phyloP scores from a whole-genome alignment of 352 stramenopile genomes.

The Phytophthora vignae region DNA sequence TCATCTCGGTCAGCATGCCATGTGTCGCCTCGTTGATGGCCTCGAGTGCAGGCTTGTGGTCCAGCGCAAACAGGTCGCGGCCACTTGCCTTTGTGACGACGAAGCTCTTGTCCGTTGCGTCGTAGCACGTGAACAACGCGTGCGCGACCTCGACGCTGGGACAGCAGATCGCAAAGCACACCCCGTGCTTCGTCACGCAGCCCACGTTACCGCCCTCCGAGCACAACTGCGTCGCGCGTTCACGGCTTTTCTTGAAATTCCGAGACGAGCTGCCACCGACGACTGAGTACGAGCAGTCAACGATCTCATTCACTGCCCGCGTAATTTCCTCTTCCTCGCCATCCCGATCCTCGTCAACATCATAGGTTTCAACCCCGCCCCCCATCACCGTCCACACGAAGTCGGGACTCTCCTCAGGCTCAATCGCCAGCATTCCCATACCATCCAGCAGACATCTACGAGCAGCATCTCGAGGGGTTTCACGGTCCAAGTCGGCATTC shows the following conservation, averaged over 20 bases:
- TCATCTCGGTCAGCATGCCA: slow-evolving; percentile 76
- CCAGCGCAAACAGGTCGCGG: slow-evolving; percentile 65
- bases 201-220: slow-evolving; percentile 69
- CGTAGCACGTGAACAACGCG: slow-evolving; percentile 87
- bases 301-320: slow-evolving; percentile 71
- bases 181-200: slow-evolving; percentile 74
- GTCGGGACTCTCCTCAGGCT: slow-evolving; percentile 77
- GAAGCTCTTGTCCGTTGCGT: slow-evolving; percentile 74
- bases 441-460: slow-evolving; percentile 68
- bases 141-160: slow-evolving; percentile 83
- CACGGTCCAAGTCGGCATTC: slow-evolving; percentile 66
- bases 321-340: slow-evolving; percentile 76
- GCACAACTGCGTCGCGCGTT: slow-evolving; percentile 72
- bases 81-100: slow-evolving; percentile 70
- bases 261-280: slow-evolving; percentile 66
- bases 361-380: slow-evolving; percentile 46
- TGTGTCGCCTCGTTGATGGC: slow-evolving; percentile 81
- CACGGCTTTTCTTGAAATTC: slow-evolving; percentile 28
- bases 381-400: slow-evolving; percentile 79
- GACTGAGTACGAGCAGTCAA: slow-evolving; percentile 77
- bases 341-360: slow-evolving; percentile 53
- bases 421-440: slow-evolving; percentile 79
- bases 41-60: slow-evolving; percentile 77
- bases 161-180: slow-evolving; percentile 81
- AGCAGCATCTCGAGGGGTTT: slow-evolving; percentile 71